Base-by-base conservation (phyloP, 768 basidiomycete species). In the Roridomyces roridus region DNA sequence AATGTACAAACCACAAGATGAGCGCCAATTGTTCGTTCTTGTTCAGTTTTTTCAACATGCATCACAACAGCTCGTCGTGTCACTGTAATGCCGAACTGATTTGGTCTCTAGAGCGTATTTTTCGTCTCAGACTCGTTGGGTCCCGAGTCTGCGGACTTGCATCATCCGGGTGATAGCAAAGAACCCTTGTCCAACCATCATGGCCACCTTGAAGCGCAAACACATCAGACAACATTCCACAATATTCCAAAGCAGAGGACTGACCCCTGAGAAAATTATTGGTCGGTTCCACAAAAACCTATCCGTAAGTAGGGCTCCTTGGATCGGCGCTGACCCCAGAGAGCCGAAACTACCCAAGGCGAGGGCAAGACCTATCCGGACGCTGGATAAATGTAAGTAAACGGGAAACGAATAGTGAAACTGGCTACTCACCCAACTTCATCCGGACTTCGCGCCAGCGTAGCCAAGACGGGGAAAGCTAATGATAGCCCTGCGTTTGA, bases 271-370 rank as follows among this genome's bases (percentile, higher is more conserved):
- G 46, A 47, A 47, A 10, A 34, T 34, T 6, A 47, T 26, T 20
- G 46, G 46, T 29, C 31, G 46, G 26, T 31, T 47, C 46, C 46
- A 50, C 4, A n/a, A 21, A 21, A 37, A 50, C 20, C 24, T 15
- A 37, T 50, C 48, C 20, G 48, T 50, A 5, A 50, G 37, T 12
- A 50, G 36, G 4, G 48, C 25, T 6, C 48, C 48, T 36, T 50
- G 48, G 14, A 50, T 50, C 8, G 48, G 48, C 8, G 48, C 48
- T 7, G 48, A 50, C 3, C 31, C 48, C 20, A 50, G 48, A 20
- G 25, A 15, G n/a, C 20, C 48, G 36, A 50, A 36, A 35, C 35
- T 37, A 23, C 20, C 14, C n/a, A 50, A 35, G 29, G 25, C n/a
- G 7, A 50, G 48, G n/a, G 48, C 48, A 18, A 25, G 39, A 35